Evolutionary conservation across 345 rosid genomes (phyloP), one percentile per base, ranked within the genome.

Genomic region (Carallia pectinifolia): DNA sequence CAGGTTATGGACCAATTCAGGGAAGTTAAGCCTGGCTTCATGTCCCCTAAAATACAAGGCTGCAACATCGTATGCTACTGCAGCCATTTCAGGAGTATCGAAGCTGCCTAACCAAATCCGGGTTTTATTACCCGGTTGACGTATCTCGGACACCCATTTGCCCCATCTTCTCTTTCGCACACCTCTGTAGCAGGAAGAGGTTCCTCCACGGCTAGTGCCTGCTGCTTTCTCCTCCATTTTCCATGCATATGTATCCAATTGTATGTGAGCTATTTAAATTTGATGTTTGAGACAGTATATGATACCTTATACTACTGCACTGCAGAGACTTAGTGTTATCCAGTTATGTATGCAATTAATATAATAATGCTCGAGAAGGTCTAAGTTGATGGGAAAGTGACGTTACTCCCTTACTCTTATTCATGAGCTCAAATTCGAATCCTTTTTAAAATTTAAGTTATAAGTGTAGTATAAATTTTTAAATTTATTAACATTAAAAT

Each of bases 131-230:
- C 98, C 92, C 0, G 97, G 94, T 65, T 93, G 92, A 7, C 98
- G 83, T 58, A 93, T 93, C 73, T 93, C 98, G 0, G 98, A 91
- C 13, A 93, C 98, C 98, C 98, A 93, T 71, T 88, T 93, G 30
- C 98, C 98, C 98, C 98, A 93, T 77, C 89, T 91, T 53, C 98
- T 74, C 80, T 81, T 82, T 1, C 98, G 89, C 1, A 93, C 88
- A 0, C 98, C 98, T 79, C 92, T 75, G 58, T 84, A 93, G 71
- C 4, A 6, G 23, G 78, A 71, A 10, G 67, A 16, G 61, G 52
- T 30, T 5, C 77, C 77, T 0, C 77, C 71, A 29, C 53, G 59
- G 61, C 39, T 50, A 15, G 6, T 27, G 12, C 19, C 23, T 23
- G 37, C 3, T 48, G 33, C 53, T 34, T 38, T 31, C 16, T 58